These are phyloP conservation scores for Saccharomycopsis sp. DNA, from an alignment of 805 yeast genomes.

Conservation along the genomic window DNA sequence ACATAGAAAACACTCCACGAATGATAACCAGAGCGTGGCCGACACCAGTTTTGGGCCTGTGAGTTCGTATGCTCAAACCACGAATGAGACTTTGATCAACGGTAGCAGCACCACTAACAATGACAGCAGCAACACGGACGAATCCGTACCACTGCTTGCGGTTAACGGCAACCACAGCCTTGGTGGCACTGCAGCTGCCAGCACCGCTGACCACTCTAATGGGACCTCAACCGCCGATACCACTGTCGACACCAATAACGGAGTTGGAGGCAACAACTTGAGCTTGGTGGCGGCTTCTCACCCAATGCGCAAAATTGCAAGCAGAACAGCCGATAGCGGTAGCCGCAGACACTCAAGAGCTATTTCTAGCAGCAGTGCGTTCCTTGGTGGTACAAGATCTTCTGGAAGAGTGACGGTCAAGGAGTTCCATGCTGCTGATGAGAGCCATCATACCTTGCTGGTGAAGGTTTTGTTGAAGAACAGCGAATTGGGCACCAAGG, in stretches of 20 bases:
- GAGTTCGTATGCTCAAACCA: slow-evolving; percentile 1
- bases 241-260: too few relatives aligned
- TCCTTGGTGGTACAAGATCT: slow-evolving; percentile 16
- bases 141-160: not conserved
- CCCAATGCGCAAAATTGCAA: not conserved
- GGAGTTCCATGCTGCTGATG: slow-evolving; percentile 21
- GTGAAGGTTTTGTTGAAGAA: slow-evolving; percentile 46
- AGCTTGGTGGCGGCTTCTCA: not conserved
- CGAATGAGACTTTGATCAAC: not conserved
- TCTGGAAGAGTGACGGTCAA: slow-evolving; percentile 18
- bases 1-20: slow-evolving; percentile 18
- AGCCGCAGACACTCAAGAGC: not conserved
- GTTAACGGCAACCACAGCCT: not conserved
- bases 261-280: not conserved
- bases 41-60: slow-evolving; percentile 4
- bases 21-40: slow-evolving; percentile 7
- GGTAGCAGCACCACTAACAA: not conserved
- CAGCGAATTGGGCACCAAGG: slow-evolving; percentile 36
- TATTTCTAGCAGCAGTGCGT: slow-evolving; percentile 1
- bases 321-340: not conserved
- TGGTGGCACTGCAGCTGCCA: not conserved
- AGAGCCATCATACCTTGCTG: slow-evolving; percentile 30
- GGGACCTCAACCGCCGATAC: slow-evolving; percentile 1
- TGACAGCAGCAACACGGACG: slow-evolving; percentile 1
- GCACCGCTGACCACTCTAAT: not conserved